Base-by-base conservation (phyloP, 176 grass and related monocot genomes). In the Oryza glaberrima region DNA sequence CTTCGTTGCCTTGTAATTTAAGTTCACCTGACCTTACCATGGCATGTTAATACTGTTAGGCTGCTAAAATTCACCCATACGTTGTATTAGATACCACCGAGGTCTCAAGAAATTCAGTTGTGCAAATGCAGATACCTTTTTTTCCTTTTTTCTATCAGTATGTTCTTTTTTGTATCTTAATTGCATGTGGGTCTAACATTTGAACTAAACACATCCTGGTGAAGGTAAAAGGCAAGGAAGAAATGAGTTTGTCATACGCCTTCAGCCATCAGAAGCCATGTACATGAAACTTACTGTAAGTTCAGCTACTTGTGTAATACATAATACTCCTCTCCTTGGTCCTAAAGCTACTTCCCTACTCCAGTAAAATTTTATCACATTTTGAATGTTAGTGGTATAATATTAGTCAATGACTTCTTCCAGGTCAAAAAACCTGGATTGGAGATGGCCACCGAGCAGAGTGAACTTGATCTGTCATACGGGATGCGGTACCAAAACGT, bases 381-480 rank as follows among this genome's bases (percentile, higher is more conserved):
- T 63, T 56, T 34, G 30, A 73, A 10, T 77, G 25, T 77, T 36
- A n/a, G 19, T 79, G n/a, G 86, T 84, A 54, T 77, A 41, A 69
- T 36, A 25, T 67, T 34, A 36, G 45, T 28, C 20, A 45, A 44
- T 75, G 9, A 80, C 52, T 69, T 77, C 14, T 32, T 91, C 51
- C 86, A 99, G 97, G 94, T 99, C 51, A 99, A 99, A 92, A 99
- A 99, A 94, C 97, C 97, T 91, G 97, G 97, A 80, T 41, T 99
- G 35, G 90, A 96, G 85, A 99, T 99, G 97, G 91, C 90, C 48
- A 99, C 97, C 38, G 93, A 96, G 82, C 97, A 99, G 88, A 99
- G 97, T 72, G 97, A 99, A 69, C 90, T 99, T 76, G 97, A 99
- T 92, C 90, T 99, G 65, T 99, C 97, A 75, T 99, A 99, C 80